Base-by-base conservation (phyloP, 2,329 filamentous ascomycete species). In the Blastomyces silverae region DNA sequence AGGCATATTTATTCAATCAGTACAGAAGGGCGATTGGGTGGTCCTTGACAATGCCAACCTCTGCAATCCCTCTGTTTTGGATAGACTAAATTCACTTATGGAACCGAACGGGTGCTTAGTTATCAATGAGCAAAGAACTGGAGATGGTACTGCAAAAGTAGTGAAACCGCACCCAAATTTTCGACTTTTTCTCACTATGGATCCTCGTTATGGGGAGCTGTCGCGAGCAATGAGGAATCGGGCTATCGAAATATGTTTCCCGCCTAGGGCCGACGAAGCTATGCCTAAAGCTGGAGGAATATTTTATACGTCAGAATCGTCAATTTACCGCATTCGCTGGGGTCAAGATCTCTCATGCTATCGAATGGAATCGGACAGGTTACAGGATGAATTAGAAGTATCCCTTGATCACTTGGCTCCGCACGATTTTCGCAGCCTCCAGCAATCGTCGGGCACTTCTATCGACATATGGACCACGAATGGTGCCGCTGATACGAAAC, bases 11-110 rank as follows among this genome's bases (percentile, higher is more conserved):
- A 89, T 97, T 59, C 89, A 92, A 70, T 93, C 94, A 53, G 81
- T 97, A 13, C 84, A 95, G 72, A 82, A 88, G 70, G 94, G 94
- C 17, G 85, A 92, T 66, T 99, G 94, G 94, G 82, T 99, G 22
- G 88, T 99, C 13, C 85, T 99, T 28, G 94, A 99, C 77, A 97
- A 99, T 76, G 94, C 95, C 66, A 99, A 99, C 72, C 84, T 99
- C 65, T 99, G 95, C 79, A 97, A 89, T 72, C 89, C 93, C 31
- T 96, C 93, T 7, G 94, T 99, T 0, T 83, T 99, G 11, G 94
- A 99, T 77, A 85, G 95, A 67, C 80, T 99, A 62, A 99, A 99
- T 75, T 97, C 94, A 0, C 80, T 99, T 10, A 87, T 97, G 8
- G 94, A 99, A 74, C 92, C 92, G 0, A 88, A 92, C 71, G 94